These are phyloP conservation scores for Chimonanthus praecox DNA, from an alignment of 164 flowering plant species.

Conservation along the genomic window DNA sequence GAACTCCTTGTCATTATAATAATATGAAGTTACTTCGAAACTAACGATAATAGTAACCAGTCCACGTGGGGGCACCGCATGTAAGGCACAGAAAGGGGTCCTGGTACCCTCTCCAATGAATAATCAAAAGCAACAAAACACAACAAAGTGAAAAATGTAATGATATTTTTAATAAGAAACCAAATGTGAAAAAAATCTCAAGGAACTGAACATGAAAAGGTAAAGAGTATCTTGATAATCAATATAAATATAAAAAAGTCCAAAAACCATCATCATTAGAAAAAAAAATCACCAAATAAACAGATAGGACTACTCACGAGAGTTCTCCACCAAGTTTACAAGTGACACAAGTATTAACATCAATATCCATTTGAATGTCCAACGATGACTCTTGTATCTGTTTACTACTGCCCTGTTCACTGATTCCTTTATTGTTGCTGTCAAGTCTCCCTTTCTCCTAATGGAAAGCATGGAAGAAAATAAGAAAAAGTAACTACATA, in stretches of 20 bases:
- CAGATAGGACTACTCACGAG: slow-evolving; percentile 1
- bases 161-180: too few species aligned
- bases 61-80: too few species aligned
- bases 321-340: slow-evolving; percentile 52
- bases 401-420: slow-evolving; percentile 13
- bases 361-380: slow-evolving; percentile 11
- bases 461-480: slow-evolving; percentile 17
- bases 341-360: slow-evolving; percentile 26
- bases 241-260: not conserved
- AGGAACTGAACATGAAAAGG: not conserved
- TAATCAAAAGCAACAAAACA: too few species aligned
- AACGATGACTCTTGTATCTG: slow-evolving; percentile 2
- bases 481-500: not conserved
- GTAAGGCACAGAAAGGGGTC: too few species aligned
- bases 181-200: too few species aligned
- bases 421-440: slow-evolving; percentile 8
- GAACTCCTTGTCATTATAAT: too few species aligned
- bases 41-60: too few species aligned
- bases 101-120: too few species aligned
- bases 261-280: not conserved
- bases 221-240: not conserved
- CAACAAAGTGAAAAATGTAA: too few species aligned
- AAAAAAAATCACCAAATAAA: not conserved
- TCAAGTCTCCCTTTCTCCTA: slow-evolving; percentile 41
- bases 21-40: too few species aligned